Conservation (phyloP, 768 basidiomycete genomes). For the Xerocomellus amylosporus region DNA sequence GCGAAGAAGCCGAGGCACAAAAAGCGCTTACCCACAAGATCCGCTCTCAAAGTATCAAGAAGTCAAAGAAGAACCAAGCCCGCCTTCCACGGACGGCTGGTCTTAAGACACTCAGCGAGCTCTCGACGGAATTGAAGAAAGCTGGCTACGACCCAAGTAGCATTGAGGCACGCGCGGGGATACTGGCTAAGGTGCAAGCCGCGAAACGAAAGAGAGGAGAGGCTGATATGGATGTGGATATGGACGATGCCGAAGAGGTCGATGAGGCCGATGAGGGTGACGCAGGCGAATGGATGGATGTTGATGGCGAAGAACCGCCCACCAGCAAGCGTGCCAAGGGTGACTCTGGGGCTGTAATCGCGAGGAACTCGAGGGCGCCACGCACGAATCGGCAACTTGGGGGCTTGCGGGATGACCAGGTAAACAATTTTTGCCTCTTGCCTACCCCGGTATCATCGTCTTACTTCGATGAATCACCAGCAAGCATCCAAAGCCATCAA, state of each 20-base stretch:
- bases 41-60: conserved; percentile 74
- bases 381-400: conserved; percentile 71
- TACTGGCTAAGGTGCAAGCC: conserved; percentile 70
- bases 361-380: conserved; percentile 54
- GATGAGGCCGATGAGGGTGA: conserved; percentile 36
- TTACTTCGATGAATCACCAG: conserved; percentile 33
- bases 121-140: conserved; percentile 77
- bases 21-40: conserved; percentile 63
- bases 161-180: conserved; percentile 84
- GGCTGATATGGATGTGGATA: conserved; percentile 54
- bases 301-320: conserved; percentile 48
- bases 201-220: conserved; percentile 63
- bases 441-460: neutral
- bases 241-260: conserved; percentile 43
- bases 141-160: conserved; percentile 87
- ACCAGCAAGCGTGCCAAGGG: conserved; percentile 61
- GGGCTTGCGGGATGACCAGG: conserved; percentile 74
- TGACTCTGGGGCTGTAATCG: conserved; percentile 54
- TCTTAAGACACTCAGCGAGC: conserved; percentile 64
- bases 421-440: conserved; percentile 23
- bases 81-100: conserved; percentile 72
- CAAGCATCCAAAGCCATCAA: conserved; percentile 79
- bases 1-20: conserved; percentile 65
- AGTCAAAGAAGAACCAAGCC: conserved; percentile 83
- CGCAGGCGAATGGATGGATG: conserved; percentile 53